Percentiles rank a stretch among this genome's conserved stretches.
Evolutionary conservation across 208 protist species (phyloP).

Genomic region (Phytomonas sp.): DNA sequence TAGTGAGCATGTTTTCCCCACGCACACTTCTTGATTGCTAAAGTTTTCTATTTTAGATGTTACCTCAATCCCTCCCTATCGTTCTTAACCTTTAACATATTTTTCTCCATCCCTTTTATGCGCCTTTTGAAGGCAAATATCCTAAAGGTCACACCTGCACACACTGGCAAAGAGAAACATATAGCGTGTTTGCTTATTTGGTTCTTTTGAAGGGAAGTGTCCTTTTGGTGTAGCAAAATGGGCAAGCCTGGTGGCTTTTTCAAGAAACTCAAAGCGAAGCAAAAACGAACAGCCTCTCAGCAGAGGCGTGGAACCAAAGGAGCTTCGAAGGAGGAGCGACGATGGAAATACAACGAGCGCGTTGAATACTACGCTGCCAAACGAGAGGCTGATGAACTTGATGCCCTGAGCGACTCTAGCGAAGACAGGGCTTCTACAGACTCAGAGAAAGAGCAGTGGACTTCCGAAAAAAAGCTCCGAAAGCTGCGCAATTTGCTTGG

Average conservation of each 20-base stretch:
- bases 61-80: not conserved
- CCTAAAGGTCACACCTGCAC: not conserved
- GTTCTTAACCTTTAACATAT: not conserved
- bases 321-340: conserved; percentile 65
- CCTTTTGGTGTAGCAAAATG: conserved; percentile 17
- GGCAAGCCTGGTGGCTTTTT: conserved; percentile 80
- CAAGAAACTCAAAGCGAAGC: conserved; percentile 69
- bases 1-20: not conserved
- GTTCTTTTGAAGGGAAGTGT: conserved; percentile 5
- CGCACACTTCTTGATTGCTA: not conserved
- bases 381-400: conserved; percentile 68
- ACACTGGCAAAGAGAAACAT: conserved; percentile 13
- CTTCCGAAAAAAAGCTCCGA: conserved; percentile 27
- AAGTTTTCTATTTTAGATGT: not conserved
- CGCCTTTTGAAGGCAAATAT: not conserved
- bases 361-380: conserved; percentile 69
- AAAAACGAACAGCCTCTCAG: conserved; percentile 36
- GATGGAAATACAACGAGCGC: conserved; percentile 55
- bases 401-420: conserved; percentile 62
- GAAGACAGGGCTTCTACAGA: conserved; percentile 58
- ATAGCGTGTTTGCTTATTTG: conserved; percentile 3
- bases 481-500: conserved; percentile 35
- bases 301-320: conserved; percentile 68
- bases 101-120: not conserved
- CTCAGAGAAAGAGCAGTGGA: conserved; percentile 30